Evolutionary conservation across 495 filamentous ascomycete genomes (phyloP).

Genomic region (Penicillium soppii): DNA sequence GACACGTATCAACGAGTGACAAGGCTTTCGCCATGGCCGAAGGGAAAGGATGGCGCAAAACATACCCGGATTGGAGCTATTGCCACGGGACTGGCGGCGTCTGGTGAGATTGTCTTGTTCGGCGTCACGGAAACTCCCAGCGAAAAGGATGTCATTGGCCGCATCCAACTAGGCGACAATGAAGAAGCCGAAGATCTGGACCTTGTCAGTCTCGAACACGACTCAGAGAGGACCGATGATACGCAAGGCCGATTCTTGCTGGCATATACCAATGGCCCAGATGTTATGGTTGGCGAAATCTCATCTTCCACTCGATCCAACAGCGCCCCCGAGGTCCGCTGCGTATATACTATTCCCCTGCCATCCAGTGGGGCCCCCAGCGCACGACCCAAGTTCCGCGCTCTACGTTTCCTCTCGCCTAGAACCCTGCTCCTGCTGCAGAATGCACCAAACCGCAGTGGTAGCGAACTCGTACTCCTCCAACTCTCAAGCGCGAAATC

Average conservation of each 20-base stretch:
- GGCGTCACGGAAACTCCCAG: constrained; percentile 55
- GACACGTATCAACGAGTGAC: constrained; percentile 79
- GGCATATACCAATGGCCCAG: constrained; percentile 77
- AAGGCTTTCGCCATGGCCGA: constrained; percentile 64
- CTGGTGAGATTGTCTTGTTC: constrained; percentile 79
- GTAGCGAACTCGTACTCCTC: constrained; percentile 71
- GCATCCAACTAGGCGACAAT: constrained; percentile 58
- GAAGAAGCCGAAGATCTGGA: constrained; percentile 84
- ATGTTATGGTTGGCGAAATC: constrained; percentile 56
- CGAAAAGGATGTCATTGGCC: constrained; percentile 61
- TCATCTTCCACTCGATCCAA: constrained; percentile 40
- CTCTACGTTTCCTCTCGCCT: constrained; percentile 71
- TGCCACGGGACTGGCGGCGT: constrained; percentile 69
- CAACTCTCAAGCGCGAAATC: constrained; percentile 31
- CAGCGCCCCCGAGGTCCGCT: constrained; percentile 53
- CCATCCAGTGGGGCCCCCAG: constrained; percentile 44
- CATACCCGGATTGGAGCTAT: constrained; percentile 64
- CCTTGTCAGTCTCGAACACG: constrained; percentile 54
- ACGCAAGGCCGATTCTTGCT: constrained; percentile 59
- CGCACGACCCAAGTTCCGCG: constrained; percentile 54
- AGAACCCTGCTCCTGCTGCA: constrained; percentile 48
- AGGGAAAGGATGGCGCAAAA: constrained; percentile 29
- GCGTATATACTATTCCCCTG: constrained; percentile 60
- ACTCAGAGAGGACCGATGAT: constrained; percentile 17
- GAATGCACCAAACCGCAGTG: constrained; percentile 54